phyloP scores from a whole-genome alignment of 176 grass and related monocot genomes.

The Carex myosuroides region DNA sequence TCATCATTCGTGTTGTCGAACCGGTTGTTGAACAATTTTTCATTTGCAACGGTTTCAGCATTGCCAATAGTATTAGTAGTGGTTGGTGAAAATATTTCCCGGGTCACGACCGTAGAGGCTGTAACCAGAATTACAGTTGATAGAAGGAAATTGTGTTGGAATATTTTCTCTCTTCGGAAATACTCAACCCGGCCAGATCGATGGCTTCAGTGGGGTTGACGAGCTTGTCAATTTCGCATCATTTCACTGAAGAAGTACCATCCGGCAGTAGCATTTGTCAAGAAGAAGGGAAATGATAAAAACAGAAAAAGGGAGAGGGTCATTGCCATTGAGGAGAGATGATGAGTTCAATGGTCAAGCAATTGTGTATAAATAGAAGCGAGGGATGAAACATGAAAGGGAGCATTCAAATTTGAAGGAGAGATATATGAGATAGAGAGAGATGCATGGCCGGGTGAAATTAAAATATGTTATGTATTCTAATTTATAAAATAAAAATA shows the following conservation, averaged over 20 bases:
- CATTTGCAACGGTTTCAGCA: neutral
- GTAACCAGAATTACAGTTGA: constrained; percentile 17
- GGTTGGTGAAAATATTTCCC: constrained; percentile 13
- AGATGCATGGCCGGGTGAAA: no score
- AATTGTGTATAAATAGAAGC: no score
- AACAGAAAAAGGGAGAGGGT: constrained; percentile 4
- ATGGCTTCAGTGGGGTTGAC: neutral
- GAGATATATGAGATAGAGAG: no score
- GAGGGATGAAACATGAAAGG: no score
- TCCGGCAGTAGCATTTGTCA: neutral
- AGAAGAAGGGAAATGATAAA: constrained; percentile 3
- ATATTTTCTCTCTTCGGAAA: neutral
- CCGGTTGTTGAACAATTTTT: neutral
- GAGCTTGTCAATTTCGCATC: neutral
- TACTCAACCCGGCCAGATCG: neutral
- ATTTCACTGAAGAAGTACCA: constrained; percentile 30
- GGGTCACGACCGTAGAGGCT: constrained; percentile 28
- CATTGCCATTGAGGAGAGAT: no score
- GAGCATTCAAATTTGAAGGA: no score
- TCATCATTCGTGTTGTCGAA: neutral
- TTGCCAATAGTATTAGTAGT: neutral
- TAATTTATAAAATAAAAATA: no score
- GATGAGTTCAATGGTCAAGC: no score
- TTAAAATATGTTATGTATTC: no score
- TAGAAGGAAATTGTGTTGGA: neutral